Base-by-base conservation (phyloP, 345 rosid species). In the Turritis glabra region DNA sequence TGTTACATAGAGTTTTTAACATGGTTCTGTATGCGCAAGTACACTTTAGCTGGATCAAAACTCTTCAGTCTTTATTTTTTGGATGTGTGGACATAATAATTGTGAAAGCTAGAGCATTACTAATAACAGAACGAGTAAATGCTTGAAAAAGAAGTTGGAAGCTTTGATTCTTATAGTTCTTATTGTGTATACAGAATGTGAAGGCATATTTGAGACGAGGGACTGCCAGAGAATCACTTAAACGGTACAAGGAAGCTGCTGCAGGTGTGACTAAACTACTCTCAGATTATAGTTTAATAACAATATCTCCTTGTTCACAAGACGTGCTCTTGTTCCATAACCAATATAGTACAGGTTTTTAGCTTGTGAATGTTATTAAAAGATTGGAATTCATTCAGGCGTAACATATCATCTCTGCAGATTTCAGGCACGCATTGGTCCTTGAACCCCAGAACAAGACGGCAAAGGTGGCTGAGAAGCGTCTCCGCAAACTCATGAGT, bases 161-260 rank as follows among this genome's bases (percentile, higher is more conserved):
- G 18, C 14, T 52, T 44, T 54, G 35, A 65, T 51, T 59, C 38
- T 57, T 26, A 30, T 48, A 48, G 12, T 22, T 40, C 12, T 29
- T 14, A 37, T 27, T 79, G 72, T 68, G 29, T 79, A 14, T 50
- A 25, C 87, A 94, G 97, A 94, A 88, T 82, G 97, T 94, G 54
- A 94, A 91, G 84, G 97, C 97, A 3, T 91, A 91, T 81, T 63
- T 94, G 78, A 89, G 98, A 76, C 93, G 96, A 30, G 98, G 97
- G 78, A 84, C 97, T 2, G 96, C 97, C 53, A 87, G 94, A 67
- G 98, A 91, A 83, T 83, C 96, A 5, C 97, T 94, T 67, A 71
- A 80, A 32, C 71, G 78, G 69, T 81, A 94, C 74, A 86, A 94
- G 76, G 96, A 90, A 75, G 90, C 98, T 73, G 83, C 82, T 71